phyloP scores from a whole-genome alignment of 2,329 filamentous ascomycete genomes.

The Xylaria polymorpha region DNA sequence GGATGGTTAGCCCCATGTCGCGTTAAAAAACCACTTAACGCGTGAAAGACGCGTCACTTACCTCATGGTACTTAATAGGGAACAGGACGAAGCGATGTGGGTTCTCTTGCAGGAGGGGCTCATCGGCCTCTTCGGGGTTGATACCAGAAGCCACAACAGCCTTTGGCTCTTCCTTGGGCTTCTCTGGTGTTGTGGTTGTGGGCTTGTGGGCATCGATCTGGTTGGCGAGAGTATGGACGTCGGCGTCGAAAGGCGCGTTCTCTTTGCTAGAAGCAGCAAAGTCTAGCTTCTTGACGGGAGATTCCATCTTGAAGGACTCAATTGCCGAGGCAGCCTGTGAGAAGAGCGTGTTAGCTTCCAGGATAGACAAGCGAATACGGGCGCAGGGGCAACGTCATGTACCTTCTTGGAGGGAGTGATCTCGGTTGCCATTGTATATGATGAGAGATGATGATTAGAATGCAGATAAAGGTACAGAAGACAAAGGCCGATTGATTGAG shows the following conservation, averaged over 20 bases:
- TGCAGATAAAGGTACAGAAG: slow-evolving; percentile 35
- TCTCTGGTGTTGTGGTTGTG: slow-evolving; percentile 56
- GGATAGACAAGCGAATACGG: slow-evolving; percentile 4
- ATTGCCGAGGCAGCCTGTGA: slow-evolving; percentile 85
- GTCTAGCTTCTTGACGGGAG: slow-evolving; percentile 89
- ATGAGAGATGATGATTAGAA: slow-evolving; percentile 32
- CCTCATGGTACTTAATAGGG: slow-evolving; percentile 99
- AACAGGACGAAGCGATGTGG: slow-evolving; percentile 96
- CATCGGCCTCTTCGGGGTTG: slow-evolving; percentile 78
- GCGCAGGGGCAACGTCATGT: slow-evolving; percentile 49
- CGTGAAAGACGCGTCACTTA: slow-evolving; percentile 73
- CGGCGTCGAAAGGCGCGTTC: slow-evolving; percentile 70
- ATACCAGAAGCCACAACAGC: slow-evolving; percentile 61
- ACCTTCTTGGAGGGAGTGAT: slow-evolving; percentile 72
- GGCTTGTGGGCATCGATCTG: slow-evolving; percentile 72
- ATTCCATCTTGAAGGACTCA: slow-evolving; percentile 91
- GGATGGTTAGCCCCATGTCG: slow-evolving; percentile 53
- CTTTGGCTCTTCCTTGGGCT: slow-evolving; percentile 55
- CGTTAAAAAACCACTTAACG: slow-evolving; percentile 70
- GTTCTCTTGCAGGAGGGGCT: slow-evolving; percentile 96
- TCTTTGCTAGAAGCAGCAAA: slow-evolving; percentile 83
- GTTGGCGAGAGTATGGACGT: slow-evolving; percentile 63
- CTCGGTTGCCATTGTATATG: slow-evolving; percentile 76
- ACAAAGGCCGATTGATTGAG: slow-evolving; percentile 19
- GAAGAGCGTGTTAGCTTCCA: slow-evolving; percentile 42